Conservation (phyloP, 176 grass and related monocot species). For the Triticum monococcum region DNA sequence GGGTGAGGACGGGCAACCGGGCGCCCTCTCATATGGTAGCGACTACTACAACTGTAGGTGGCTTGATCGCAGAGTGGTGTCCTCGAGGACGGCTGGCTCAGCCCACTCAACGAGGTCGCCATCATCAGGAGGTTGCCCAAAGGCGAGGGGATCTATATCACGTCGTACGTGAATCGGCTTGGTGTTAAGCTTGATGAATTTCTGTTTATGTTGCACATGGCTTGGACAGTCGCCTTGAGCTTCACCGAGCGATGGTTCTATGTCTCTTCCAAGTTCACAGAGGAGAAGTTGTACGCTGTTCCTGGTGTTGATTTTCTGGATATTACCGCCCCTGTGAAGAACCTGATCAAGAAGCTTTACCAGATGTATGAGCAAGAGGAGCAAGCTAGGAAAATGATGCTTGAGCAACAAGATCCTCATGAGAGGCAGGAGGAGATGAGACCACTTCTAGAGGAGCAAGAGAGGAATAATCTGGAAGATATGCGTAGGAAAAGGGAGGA, state of each 20-base stretch:
- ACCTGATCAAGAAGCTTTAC: slow-evolving; percentile 1
- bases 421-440: neutral
- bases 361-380: slow-evolving; percentile 14
- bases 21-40: neutral
- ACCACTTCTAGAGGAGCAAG: neutral
- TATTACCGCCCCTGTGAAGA: neutral
- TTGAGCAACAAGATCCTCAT: neutral
- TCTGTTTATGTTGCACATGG: neutral
- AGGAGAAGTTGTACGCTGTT: neutral
- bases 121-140: neutral
- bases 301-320: neutral
- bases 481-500: neutral
- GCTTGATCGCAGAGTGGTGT: neutral
- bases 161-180: neutral
- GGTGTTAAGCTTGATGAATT: slow-evolving; percentile 11
- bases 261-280: neutral
- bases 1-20: slow-evolving; percentile 2
- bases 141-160: neutral
- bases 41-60: neutral
- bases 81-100: neutral
- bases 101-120: neutral
- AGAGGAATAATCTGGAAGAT: neutral
- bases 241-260: neutral
- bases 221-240: neutral
- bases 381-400: neutral